Percentiles rank a stretch among this genome's conserved stretches.
phyloP scores from a whole-genome alignment of 2,329 filamentous ascomycete species.

The Samsoniella hepiali region DNA sequence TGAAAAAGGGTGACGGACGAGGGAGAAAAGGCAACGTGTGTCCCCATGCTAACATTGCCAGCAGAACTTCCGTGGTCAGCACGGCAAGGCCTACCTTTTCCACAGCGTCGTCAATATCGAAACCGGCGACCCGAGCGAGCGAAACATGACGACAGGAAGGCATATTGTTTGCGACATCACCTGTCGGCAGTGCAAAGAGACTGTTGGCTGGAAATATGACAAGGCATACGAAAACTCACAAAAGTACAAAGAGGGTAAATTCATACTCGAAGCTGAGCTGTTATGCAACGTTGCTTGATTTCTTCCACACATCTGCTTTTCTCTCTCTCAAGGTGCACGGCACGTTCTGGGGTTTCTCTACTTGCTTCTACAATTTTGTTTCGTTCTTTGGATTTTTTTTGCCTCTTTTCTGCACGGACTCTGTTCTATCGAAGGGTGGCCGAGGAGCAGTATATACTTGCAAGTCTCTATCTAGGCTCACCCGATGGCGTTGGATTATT shows the following conservation, averaged over 20 bases:
- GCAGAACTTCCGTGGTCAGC: conserved; percentile 96
- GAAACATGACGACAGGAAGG: conserved; percentile 95
- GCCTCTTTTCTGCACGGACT: not conserved
- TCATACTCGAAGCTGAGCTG: conserved; percentile 89
- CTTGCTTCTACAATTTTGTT: not conserved
- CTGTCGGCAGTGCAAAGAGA: conserved; percentile 87
- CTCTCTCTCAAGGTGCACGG: not conserved
- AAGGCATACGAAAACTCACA: conserved; percentile 88
- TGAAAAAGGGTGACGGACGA: not conserved
- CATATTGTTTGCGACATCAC: conserved; percentile 92
- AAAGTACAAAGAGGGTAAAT: conserved; percentile 99
- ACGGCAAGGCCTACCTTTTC: conserved; percentile 97
- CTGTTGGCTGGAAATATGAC: conserved; percentile 98
- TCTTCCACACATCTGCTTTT: not conserved
- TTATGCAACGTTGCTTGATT: conserved; percentile 69
- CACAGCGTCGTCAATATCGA: conserved; percentile 89
- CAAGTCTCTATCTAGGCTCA: not conserved
- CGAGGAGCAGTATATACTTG: not conserved
- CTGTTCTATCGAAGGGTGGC: not conserved
- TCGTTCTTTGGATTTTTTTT: not conserved
- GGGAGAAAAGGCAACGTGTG: not conserved
- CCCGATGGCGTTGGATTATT: not conserved
- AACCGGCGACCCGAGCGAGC: conserved; percentile 79
- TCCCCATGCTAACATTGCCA: not conserved
- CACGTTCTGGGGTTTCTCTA: not conserved